phyloP scores from a whole-genome alignment of 83 land plant genomes.

The Diphasiastrum complanatum region DNA sequence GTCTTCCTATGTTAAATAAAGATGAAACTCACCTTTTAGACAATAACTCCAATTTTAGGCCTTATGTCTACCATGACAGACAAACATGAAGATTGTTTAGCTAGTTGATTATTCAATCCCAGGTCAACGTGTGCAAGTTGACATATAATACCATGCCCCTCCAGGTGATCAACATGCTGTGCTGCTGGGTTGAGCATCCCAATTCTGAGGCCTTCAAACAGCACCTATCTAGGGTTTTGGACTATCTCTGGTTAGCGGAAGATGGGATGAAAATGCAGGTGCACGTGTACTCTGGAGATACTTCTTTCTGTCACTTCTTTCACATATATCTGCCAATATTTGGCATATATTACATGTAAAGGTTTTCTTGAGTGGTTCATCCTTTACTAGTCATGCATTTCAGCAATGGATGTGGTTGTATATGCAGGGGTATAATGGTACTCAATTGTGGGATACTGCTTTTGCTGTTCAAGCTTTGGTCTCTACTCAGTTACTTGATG shows the following conservation, averaged over 20 bases:
- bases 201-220: slow-evolving; percentile 87
- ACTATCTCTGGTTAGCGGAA: slow-evolving; percentile 94
- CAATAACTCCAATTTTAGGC: no score
- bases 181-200: slow-evolving; percentile 93
- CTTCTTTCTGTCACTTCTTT: neutral
- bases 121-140: no score
- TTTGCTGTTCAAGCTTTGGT: slow-evolving; percentile 72
- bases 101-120: no score
- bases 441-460: slow-evolving; percentile 87
- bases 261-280: slow-evolving; percentile 99
- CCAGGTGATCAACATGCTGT: slow-evolving; percentile 92
- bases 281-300: neutral
- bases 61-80: no score
- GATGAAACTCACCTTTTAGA: no score
- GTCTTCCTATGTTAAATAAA: no score
- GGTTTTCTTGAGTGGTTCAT: neutral
- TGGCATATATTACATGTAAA: neutral
- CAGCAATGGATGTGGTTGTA: neutral
- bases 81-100: no score
- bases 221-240: slow-evolving; percentile 72
- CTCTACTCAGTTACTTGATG: slow-evolving; percentile 61
- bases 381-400: neutral
- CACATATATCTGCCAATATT: neutral
- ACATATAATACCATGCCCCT: neutral
- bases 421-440: slow-evolving; percentile 78